These are phyloP conservation scores for Kuraishia capsulata DNA, from an alignment of 805 yeast species.

Conservation along the genomic window DNA sequence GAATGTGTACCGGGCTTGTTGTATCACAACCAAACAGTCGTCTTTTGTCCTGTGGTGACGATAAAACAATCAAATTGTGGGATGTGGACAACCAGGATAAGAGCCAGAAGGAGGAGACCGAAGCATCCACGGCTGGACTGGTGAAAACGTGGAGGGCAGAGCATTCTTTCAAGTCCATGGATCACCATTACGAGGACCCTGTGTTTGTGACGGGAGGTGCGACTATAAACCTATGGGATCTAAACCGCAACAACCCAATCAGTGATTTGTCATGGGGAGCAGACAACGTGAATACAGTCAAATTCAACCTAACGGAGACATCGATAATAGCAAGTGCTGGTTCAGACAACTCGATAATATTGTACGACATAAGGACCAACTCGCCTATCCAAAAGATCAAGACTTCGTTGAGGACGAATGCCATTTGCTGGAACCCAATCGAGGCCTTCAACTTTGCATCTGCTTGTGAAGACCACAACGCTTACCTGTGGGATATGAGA, in stretches of 20 bases:
- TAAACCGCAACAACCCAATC: slow-evolving; percentile 66
- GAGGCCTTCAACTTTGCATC: slow-evolving; percentile 91
- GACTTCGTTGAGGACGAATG: slow-evolving; percentile 73
- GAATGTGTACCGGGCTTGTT: slow-evolving; percentile 77
- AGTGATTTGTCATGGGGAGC: slow-evolving; percentile 92
- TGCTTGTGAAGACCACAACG: slow-evolving; percentile 91
- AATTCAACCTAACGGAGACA: slow-evolving; percentile 86
- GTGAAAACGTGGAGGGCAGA: slow-evolving; percentile 76
- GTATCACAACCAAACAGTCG: slow-evolving; percentile 24
- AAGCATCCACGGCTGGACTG: slow-evolving; percentile 39
- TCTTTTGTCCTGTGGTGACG: slow-evolving; percentile 82
- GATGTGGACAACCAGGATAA: slow-evolving; percentile 42
- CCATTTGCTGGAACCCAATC: slow-evolving; percentile 95
- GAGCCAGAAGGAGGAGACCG: slow-evolving; percentile 22
- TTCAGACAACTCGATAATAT: slow-evolving; percentile 80
- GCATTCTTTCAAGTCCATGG: slow-evolving; percentile 76
- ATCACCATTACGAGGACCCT: slow-evolving; percentile 70
- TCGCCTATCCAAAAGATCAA: slow-evolving; percentile 89
- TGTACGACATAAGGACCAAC: slow-evolving; percentile 85
- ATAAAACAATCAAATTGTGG: slow-evolving; percentile 87
- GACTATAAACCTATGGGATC: slow-evolving; percentile 86
- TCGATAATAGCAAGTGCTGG: slow-evolving; percentile 84
- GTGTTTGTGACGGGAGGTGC: slow-evolving; percentile 91
- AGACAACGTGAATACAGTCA: slow-evolving; percentile 75
- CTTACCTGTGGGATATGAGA: slow-evolving; percentile 94